Conservation (phyloP, 345 rosid species). For the Theobroma cacao region DNA sequence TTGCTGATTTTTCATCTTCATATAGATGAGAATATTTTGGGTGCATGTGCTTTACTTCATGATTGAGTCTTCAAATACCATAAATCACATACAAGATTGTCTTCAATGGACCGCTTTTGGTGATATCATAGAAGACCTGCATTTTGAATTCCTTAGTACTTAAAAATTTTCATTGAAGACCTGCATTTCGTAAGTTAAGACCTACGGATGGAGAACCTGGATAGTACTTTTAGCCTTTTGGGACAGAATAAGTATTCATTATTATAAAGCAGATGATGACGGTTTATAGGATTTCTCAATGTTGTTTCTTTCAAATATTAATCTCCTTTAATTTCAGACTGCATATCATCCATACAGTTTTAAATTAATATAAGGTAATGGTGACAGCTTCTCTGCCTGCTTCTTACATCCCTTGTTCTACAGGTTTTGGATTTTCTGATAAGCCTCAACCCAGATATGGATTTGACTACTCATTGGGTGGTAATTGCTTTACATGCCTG, state of each 20-base stretch:
- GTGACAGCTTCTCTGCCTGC: neutral
- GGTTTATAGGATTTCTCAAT: too few species aligned
- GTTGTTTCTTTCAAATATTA: neutral
- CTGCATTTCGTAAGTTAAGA: neutral
- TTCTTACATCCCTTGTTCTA: neutral
- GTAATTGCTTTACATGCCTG: slow-evolving; percentile 33
- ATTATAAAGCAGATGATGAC: too few species aligned
- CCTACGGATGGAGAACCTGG: neutral
- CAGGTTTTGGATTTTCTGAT: slow-evolving; percentile 98
- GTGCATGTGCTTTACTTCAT: neutral
- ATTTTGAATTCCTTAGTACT: neutral
- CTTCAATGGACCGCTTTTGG: neutral
- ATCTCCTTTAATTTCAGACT: neutral
- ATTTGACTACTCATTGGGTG: slow-evolving; percentile 76
- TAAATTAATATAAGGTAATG: neutral
- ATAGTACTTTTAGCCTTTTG: too few species aligned
- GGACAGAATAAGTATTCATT: too few species aligned
- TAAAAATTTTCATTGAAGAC: neutral
- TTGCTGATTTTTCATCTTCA: neutral
- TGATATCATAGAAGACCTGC: neutral
- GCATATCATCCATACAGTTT: neutral
- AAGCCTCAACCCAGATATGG: slow-evolving; percentile 96
- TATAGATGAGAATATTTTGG: neutral
- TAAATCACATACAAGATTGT: neutral
- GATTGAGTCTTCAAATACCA: neutral